Evolutionary conservation across 1,139 yeast genomes (phyloP), one percentile per base, ranked within the genome.

Genomic region (Candida dubliniensis): DNA sequence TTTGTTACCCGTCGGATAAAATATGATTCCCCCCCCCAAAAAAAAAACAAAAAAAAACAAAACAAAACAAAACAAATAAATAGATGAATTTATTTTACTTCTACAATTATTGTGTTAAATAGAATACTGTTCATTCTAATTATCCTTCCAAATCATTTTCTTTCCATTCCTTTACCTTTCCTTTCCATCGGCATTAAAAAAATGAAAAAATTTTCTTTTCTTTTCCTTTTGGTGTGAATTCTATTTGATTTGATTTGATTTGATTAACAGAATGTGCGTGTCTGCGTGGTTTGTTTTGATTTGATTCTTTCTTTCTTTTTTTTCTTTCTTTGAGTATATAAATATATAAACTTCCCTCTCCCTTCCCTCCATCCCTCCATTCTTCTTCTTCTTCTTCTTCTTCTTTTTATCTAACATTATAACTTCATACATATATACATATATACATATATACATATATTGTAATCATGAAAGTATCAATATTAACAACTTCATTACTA

Each of bases 381-480:
- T 25, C 29, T 25, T 25, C 29, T 7, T 10, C 10, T 25, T 25
- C 9, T 25, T n/a, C n/a, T 25, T 25, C 10, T 25, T 25, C 29
- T 25, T 25, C n/a, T n/a, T n/a, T n/a, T n/a, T n/a, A n/a, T n/a
- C n/a, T n/a, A n/a, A n/a, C 23, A 18, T 18, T 18, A 4, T 5
- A 18, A 18, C 23, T 18, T 4, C 23, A 18, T 18, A 18, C 23
- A 4, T 18, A 18, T 3, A 18, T 18, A 2, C 32, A 10, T n/a
- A n/a, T n/a, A n/a, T n/a, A n/a, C n/a, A n/a, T n/a, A n/a, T n/a
- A n/a, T n/a, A n/a, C n/a, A 10, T 25, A 25, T 25, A 24, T 12
- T 23, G n/a, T 8, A 10, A 34, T 15, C 2, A 50, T 50, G 53
- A 50, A 46, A 41, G 33, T 48, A 9, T 36, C 34, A 36, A 29